Percentiles rank a stretch among this genome's conserved stretches.
Evolutionary conservation across 2,329 filamentous ascomycete species (phyloP).

Genomic region (Colletotrichum somersetense): DNA sequence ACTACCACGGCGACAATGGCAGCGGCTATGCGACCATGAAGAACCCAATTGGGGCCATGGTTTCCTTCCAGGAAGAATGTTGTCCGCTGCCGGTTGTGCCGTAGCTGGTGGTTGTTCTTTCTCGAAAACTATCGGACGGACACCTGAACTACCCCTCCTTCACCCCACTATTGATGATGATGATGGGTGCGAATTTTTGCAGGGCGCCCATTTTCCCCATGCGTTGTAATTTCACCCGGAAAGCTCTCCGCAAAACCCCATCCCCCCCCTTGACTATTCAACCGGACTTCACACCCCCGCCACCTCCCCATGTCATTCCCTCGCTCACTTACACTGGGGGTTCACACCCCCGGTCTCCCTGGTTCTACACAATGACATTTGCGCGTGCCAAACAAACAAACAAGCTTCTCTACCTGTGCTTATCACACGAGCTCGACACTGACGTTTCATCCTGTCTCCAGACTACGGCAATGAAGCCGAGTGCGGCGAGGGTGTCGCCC

Average conservation of each 20-base stretch:
- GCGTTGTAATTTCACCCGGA: constrained; percentile 30
- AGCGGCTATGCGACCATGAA: neutral
- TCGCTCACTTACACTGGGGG: constrained; percentile 33
- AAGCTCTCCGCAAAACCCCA: constrained; percentile 35
- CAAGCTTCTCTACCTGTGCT: neutral
- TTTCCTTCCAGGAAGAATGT: constrained; percentile 1
- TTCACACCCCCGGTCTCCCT: constrained; percentile 24
- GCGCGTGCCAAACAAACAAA: neutral
- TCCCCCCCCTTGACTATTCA: constrained; percentile 2
- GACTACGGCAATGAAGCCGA: constrained; percentile 89
- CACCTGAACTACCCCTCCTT: constrained; percentile 38
- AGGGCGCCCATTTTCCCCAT: constrained; percentile 22
- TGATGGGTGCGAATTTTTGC: constrained; percentile 29
- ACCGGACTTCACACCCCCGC: neutral
- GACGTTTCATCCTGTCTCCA: constrained; percentile 49
- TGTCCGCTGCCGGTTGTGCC: constrained; percentile 2
- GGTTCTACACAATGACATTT: constrained; percentile 10
- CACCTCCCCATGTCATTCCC: constrained; percentile 7
- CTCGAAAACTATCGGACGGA: constrained; percentile 22
- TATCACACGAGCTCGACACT: neutral
- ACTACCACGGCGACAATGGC: neutral
- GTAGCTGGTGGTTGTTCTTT: constrained; percentile 15
- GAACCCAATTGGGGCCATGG: neutral
- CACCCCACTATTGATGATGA: constrained; percentile 38
- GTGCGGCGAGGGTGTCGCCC: constrained; percentile 80